Conservation (phyloP, 1,139 yeast species). For the Blastobotrys aristatus region DNA sequence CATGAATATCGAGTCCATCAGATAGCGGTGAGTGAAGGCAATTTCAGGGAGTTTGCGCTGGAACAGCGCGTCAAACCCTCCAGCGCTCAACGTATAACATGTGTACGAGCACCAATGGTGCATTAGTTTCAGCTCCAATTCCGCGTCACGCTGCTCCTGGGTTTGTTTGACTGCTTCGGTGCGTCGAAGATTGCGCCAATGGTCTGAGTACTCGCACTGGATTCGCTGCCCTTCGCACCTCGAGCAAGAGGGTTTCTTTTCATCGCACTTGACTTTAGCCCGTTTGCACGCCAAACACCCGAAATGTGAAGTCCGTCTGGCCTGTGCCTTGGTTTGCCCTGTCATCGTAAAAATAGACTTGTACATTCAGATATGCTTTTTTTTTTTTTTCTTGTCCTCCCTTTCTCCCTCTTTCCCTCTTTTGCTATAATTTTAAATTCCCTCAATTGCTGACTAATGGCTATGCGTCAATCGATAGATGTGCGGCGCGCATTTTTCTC, state of each 20-base stretch:
- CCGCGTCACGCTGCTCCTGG: background rate
- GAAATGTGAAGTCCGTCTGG: constrained; percentile 8
- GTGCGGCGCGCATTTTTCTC: no score
- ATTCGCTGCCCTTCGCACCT: constrained; percentile 8
- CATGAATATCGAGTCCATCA: constrained; percentile 8
- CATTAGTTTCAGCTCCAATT: constrained; percentile 6
- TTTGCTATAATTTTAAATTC: no score
- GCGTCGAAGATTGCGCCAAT: constrained; percentile 5
- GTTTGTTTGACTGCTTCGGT: background rate
- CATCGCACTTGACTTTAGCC: constrained; percentile 11
- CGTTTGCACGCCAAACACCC: constrained; percentile 8
- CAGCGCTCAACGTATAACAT: background rate
- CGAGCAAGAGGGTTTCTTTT: constrained; percentile 3
- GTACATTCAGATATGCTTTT: no score
- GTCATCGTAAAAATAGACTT: no score
- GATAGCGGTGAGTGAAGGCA: constrained; percentile 3
- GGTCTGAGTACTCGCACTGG: constrained; percentile 5
- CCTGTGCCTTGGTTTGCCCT: background rate
- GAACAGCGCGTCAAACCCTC: constrained; percentile 2
- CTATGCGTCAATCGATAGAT: no score
- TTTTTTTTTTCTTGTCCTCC: no score
- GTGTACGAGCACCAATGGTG: constrained; percentile 9
- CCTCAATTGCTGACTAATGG: no score
- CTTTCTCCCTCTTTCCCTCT: no score
- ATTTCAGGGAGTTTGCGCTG: constrained; percentile 5